Evolutionary conservation across 306 rosid genomes (phyloP), one percentile per base, ranked within the genome.

Genomic region (Pyrus bretschneideri): DNA sequence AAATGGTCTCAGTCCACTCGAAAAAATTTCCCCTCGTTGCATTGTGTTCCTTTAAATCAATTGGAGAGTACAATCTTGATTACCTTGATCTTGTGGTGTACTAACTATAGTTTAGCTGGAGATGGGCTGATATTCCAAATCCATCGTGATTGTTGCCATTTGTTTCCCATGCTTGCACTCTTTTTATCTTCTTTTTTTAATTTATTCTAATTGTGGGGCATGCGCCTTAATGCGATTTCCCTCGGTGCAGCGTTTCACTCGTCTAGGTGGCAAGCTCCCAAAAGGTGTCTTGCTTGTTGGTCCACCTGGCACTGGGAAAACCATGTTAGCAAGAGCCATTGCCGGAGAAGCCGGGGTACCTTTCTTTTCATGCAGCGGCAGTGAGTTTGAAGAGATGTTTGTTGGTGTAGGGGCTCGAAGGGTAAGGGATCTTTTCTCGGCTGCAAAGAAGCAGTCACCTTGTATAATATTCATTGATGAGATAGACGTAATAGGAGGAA

Each of bases 291-390:
- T 95, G 83, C 99, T 95, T 70, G 92, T 92, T 82, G 99, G 99
- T 68, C 97, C 96, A 23, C 96, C 99, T 67, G 99, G 99, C 46
- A 95, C 97, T 21, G 98, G 98, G 21, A 95, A 92, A 83, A 95
- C 99, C 42, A 92, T 95, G 99, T 67, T 95, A 85, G 99, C 98
- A 46, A 87, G 93, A 87, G 97, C 99, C 52, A 89, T 95, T 74
- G 99, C 99, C 72, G 98, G 98, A 73, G 99, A 95, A 89, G 97
- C 97, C 27, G 96, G 90, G 76, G 98, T 95, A 55, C 99, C 99
- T 31, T 90, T 95, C 96, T 95, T 95, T 75, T 87, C 96, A 44
- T 84, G 92, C 86, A 95, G 97, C 76, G 98, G 99, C 67, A 89
- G 99, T 83, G 99, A 95, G 85, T 95, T 92, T 84, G 97, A 95